phyloP scores from a whole-genome alignment of 768 basidiomycete genomes.

The Amanita brunnescens region DNA sequence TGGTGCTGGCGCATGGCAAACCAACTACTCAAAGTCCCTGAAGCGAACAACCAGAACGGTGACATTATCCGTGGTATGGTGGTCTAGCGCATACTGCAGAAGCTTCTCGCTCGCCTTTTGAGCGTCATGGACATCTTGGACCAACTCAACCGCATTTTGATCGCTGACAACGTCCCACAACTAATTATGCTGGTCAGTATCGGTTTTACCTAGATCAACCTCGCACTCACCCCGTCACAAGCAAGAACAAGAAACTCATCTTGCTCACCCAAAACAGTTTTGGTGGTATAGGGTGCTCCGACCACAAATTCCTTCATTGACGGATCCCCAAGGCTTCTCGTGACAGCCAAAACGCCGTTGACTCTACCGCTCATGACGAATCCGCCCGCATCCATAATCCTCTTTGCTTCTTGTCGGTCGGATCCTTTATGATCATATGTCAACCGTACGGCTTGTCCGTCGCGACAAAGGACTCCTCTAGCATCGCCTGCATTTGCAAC shows the following conservation, averaged over 20 bases:
- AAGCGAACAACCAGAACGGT: conserved; percentile 86
- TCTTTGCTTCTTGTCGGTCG: conserved; percentile 94
- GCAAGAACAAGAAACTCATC: conserved; percentile 95
- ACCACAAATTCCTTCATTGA: conserved; percentile 99
- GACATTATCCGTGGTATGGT: conserved; percentile 93
- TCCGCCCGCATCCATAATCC: conserved; percentile 95
- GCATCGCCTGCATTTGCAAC: conserved; percentile 97
- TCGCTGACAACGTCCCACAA: conserved; percentile 96
- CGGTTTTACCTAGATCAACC: conserved; percentile 1
- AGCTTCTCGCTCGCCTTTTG: conserved; percentile 71
- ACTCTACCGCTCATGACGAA: conserved; percentile 99
- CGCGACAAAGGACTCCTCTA: conserved; percentile 84
- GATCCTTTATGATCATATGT: conserved; percentile 99
- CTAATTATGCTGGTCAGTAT: conserved; percentile 31
- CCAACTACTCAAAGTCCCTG: conserved; percentile 28
- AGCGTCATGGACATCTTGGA: conserved; percentile 64
- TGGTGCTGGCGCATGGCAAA: too few relatives aligned
- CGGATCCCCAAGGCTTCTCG: conserved; percentile 90
- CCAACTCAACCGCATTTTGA: conserved; percentile 82
- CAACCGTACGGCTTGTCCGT: conserved; percentile 82
- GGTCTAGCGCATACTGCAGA: conserved; percentile 75
- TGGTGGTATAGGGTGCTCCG: conserved; percentile 97
- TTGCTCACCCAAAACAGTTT: conserved; percentile 81
- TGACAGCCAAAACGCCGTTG: conserved; percentile 95
- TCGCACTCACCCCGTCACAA: conserved; percentile 83